Base-by-base conservation (phyloP, 2,329 filamentous ascomycete species). In the Claviceps digitariae region DNA sequence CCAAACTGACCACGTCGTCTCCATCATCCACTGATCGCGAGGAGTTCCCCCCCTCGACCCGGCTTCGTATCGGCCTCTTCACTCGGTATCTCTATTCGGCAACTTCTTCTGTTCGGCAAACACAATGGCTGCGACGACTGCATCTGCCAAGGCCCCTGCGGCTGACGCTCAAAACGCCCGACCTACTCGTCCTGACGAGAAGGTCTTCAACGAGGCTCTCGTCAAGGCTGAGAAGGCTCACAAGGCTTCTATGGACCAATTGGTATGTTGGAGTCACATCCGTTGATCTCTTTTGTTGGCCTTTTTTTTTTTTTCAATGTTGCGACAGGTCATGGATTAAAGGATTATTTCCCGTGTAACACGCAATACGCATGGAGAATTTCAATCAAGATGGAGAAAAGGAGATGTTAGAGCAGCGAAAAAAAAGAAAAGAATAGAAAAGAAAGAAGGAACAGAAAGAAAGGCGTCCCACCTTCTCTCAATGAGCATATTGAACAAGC, bases 161-260 rank as follows among this genome's bases (percentile, higher is more conserved):
- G 70, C 69, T 54, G 67, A 73, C 57, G 65, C 66, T 51, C 52
- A 67, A 55, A 69, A 71, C 58, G 66, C 73, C 64, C 89, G 83
- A 73, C 90, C 90, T 52, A 80, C 87, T 71, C 89, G 86, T 77
- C 93, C 93, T 48, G 87, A 96, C 69, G 87, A 93, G 74, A 85
- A 84, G 59, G 74, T 77, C 61, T 98, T 84, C 77, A 90, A 95
- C 74, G 79, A 83, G 67, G 78, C 80, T 58, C 77, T 95, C 57
- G 83, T 81, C 50, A 81, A 86, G 72, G 86, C 86, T 27, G 88
- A 97, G 72, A 95, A 95, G 75, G 88, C 87, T 60, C 85, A 95
- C 72, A 77, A 85, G 65, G 82, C 81, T 51, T 78, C 84, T 48
- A 86, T 93, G 74, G 83, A 87, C 61, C 66, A 64, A 57, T 63